Evolutionary conservation across 2,329 filamentous ascomycete species (phyloP).

Genomic region (Ceratocystis cacaofunesta): DNA sequence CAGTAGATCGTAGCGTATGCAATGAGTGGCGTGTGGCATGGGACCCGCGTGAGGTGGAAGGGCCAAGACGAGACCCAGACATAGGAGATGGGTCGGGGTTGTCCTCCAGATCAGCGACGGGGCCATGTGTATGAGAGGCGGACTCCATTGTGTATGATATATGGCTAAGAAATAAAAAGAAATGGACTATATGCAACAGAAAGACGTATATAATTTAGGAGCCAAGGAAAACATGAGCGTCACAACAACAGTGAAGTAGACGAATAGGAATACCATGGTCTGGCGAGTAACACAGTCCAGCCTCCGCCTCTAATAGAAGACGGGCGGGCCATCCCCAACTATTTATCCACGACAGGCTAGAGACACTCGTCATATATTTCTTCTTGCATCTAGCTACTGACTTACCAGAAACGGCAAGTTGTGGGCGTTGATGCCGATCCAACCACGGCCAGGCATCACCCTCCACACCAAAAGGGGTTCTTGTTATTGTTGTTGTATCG

Average conservation of each 20-base stretch:
- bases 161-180: neutral
- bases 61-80: slow-evolving; percentile 8
- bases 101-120: neutral
- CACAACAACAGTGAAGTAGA: too few species aligned
- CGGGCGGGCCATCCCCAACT: neutral
- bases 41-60: slow-evolving; percentile 19
- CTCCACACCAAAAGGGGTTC: neutral
- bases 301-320: neutral
- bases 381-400: neutral
- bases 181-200: neutral
- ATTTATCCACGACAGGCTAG: neutral
- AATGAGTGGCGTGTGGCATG: slow-evolving; percentile 12
- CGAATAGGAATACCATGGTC: too few species aligned
- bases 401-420: neutral
- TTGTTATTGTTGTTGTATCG: neutral
- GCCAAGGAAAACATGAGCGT: neutral
- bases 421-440: neutral
- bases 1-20: slow-evolving; percentile 17
- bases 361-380: neutral
- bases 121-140: neutral
- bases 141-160: slow-evolving; percentile 6
- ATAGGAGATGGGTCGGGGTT: neutral
- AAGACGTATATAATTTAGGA: neutral
- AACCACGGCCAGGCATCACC: neutral
- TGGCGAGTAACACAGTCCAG: too few species aligned